phyloP scores from a whole-genome alignment of 768 basidiomycete genomes.

The Pleurotus tuber-regium region DNA sequence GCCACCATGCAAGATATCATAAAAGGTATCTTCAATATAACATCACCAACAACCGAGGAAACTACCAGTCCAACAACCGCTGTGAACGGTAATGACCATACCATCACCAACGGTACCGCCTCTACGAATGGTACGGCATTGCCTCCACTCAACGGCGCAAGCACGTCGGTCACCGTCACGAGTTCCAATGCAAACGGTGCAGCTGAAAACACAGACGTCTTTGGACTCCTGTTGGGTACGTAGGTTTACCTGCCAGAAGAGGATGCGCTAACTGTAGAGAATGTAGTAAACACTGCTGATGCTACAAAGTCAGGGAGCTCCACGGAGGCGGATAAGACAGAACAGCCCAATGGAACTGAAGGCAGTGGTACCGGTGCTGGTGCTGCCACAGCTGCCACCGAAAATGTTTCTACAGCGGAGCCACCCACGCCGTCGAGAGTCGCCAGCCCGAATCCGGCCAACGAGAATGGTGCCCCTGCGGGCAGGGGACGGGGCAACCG shows the following conservation, averaged over 20 bases:
- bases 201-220: neutral
- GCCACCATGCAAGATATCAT: conserved; percentile 34
- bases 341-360: neutral
- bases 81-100: neutral
- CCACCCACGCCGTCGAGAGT: conserved; percentile 3
- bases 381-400: neutral
- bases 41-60: neutral
- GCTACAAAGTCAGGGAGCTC: neutral
- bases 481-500: neutral
- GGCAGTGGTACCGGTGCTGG: neutral
- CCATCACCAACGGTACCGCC: neutral
- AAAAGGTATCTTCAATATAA: conserved; percentile 29
- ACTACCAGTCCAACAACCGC: neutral
- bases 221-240: neutral
- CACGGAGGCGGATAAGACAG: neutral
- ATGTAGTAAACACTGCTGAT: neutral
- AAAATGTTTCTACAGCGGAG: neutral
- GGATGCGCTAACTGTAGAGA: no score
- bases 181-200: neutral
- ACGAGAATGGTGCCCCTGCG: neutral
- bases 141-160: neutral
- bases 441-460: conserved; percentile 4
- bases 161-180: neutral
- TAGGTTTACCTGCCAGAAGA: neutral
- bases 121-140: neutral